Conservation (phyloP, 1,139 yeast genomes). For the Debaryomyces sp. region DNA sequence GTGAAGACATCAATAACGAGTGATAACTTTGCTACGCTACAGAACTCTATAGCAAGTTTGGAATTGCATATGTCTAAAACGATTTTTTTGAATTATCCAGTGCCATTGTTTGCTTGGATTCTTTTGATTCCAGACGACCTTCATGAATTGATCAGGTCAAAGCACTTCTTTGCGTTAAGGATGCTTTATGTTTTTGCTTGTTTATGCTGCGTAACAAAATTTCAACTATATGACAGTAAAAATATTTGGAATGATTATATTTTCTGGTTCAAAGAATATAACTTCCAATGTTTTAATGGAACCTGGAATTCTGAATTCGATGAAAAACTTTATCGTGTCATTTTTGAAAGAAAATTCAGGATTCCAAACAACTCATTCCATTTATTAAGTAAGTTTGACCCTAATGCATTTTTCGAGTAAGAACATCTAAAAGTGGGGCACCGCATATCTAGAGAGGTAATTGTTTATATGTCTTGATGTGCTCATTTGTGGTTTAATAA, state of each 20-base stretch:
- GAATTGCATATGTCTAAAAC: constrained; percentile 10
- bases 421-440: not conserved
- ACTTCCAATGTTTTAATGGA: constrained; percentile 15
- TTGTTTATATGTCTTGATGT: not conserved
- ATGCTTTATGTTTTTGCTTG: constrained; percentile 26
- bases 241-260: constrained; percentile 34
- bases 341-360: not conserved
- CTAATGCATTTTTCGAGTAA: not conserved
- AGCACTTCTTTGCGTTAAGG: constrained; percentile 27
- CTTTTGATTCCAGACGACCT: constrained; percentile 17
- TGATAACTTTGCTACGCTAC: constrained; percentile 11
- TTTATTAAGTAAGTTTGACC: not conserved
- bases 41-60: constrained; percentile 15
- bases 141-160: constrained; percentile 18
- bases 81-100: constrained; percentile 18
- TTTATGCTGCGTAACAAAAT: constrained; percentile 22
- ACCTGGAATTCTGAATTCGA: constrained; percentile 22
- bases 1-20: not conserved
- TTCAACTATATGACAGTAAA: constrained; percentile 20
- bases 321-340: constrained; percentile 15
- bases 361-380: not conserved
- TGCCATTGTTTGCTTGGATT: constrained; percentile 32
- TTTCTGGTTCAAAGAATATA: constrained; percentile 23
- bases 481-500: not conserved
- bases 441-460: not conserved